These are phyloP conservation scores for Nannochloropsis salina DNA, from an alignment of 108 stramenopile genomes.

Conservation along the genomic window DNA sequence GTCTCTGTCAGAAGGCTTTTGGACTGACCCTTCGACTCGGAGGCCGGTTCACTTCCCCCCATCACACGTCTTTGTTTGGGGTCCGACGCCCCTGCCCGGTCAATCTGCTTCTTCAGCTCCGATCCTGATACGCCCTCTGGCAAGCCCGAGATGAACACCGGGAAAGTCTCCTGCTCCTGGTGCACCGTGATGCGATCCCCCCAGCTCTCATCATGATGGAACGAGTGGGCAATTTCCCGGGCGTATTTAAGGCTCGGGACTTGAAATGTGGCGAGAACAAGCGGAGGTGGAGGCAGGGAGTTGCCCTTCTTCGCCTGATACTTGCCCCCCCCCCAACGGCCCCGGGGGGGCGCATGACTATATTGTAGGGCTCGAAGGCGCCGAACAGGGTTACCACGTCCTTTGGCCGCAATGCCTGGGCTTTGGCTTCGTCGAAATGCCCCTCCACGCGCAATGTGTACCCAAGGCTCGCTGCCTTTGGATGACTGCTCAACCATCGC, in stretches of 20 bases:
- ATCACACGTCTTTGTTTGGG: not conserved
- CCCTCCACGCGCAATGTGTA: constrained; percentile 15
- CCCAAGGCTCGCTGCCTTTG: not conserved
- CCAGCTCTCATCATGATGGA: not conserved
- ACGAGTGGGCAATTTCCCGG: not conserved
- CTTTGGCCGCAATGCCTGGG: constrained; percentile 3
- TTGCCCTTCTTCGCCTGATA: constrained; percentile 20
- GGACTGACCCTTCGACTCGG: not conserved
- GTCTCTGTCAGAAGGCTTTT: constrained; percentile 2
- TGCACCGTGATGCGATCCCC: not conserved
- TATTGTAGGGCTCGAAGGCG: constrained; percentile 15
- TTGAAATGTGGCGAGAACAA: not conserved
- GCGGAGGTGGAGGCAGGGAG: not conserved
- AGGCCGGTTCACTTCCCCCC: not conserved
- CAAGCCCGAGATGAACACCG: not conserved
- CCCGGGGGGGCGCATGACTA: not conserved
- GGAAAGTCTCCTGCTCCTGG: constrained; percentile 4
- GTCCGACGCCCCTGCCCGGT: not conserved
- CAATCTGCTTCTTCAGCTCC: constrained; percentile 20
- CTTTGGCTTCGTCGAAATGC: not conserved
- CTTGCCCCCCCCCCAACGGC: not conserved
- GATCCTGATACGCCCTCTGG: not conserved
- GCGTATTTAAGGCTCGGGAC: not conserved
- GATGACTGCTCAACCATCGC: not conserved
- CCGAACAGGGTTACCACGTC: constrained; percentile 1